phyloP scores from a whole-genome alignment of 2,329 filamentous ascomycete species.

The Phialocephala sp. region DNA sequence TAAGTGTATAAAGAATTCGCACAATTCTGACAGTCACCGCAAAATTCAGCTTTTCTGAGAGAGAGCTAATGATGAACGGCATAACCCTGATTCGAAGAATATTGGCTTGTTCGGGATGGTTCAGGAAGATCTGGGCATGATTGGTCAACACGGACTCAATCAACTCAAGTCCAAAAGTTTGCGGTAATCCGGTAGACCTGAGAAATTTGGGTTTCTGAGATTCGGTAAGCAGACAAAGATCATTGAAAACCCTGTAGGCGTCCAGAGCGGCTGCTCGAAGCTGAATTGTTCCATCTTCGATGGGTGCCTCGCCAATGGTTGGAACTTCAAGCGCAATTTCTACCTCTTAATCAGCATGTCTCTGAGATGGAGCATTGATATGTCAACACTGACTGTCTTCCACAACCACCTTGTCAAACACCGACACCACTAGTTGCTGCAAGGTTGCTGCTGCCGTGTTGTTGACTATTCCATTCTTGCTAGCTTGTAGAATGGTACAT shows the following conservation, averaged over 20 bases:
- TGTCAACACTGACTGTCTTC: constrained; percentile 72
- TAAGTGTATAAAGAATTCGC: constrained; percentile 80
- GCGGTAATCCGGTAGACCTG: constrained; percentile 76
- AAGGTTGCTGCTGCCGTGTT: constrained; percentile 96
- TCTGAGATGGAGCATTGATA: background rate
- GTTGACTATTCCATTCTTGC: constrained; percentile 91
- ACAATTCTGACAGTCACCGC: constrained; percentile 81
- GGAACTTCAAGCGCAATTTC: constrained; percentile 55
- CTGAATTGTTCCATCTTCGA: constrained; percentile 66
- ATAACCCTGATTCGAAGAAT: constrained; percentile 79
- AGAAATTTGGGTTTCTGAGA: constrained; percentile 84
- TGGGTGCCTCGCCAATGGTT: constrained; percentile 69
- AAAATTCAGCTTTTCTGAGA: constrained; percentile 81
- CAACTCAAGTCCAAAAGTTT: constrained; percentile 86
- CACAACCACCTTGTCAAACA: constrained; percentile 86
- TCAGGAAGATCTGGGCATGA: constrained; percentile 78
- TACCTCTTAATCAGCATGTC: constrained; percentile 18
- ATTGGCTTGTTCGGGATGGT: constrained; percentile 80
- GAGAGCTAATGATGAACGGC: constrained; percentile 78
- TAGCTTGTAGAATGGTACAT: constrained; percentile 88
- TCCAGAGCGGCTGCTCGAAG: constrained; percentile 81
- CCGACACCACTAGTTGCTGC: constrained; percentile 88
- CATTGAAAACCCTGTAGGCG: constrained; percentile 85
- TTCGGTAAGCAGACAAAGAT: constrained; percentile 87
- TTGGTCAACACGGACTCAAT: constrained; percentile 90